Conservation (phyloP, 1,139 yeast genomes). For the Hansenula sp. region DNA sequence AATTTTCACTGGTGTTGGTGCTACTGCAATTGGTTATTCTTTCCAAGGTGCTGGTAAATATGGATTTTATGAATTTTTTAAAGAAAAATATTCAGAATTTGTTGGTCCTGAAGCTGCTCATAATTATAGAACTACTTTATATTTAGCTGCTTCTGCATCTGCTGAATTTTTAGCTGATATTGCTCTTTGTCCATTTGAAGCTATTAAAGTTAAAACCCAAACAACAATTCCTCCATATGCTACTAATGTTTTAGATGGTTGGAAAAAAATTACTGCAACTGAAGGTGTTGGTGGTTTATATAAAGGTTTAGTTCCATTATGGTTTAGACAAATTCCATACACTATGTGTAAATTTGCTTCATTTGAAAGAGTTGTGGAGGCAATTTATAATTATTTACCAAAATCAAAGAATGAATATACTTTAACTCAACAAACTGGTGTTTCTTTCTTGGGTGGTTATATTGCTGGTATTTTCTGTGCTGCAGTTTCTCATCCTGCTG, state of each 20-base stretch:
- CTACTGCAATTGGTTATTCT: conserved; percentile 87
- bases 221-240: conserved; percentile 86
- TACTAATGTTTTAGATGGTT: conserved; percentile 57
- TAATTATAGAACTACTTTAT: conserved; percentile 69
- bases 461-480: conserved; percentile 97
- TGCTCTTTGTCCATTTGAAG: conserved; percentile 87
- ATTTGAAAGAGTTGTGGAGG: conserved; percentile 82
- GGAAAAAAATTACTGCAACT: conserved; percentile 55
- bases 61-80: conserved; percentile 89
- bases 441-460: conserved; percentile 90
- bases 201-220: conserved; percentile 89
- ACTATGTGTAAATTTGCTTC: conserved; percentile 95
- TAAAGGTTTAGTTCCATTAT: conserved; percentile 83
- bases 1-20: conserved; percentile 82
- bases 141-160: conserved; percentile 79
- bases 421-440: conserved; percentile 77
- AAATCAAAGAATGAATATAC: conserved; percentile 50
- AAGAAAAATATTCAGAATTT: conserved; percentile 64
- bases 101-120: conserved; percentile 63
- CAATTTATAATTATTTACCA: conserved; percentile 55
- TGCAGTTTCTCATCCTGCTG: conserved; percentile 92
- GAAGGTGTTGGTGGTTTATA: conserved; percentile 75
- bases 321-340: conserved; percentile 95
- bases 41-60: conserved; percentile 96
- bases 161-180: conserved; percentile 93